Percentiles rank a stretch among this genome's conserved stretches.
phyloP scores from a whole-genome alignment of 306 rosid species.

The Aeschynomene evenia region DNA sequence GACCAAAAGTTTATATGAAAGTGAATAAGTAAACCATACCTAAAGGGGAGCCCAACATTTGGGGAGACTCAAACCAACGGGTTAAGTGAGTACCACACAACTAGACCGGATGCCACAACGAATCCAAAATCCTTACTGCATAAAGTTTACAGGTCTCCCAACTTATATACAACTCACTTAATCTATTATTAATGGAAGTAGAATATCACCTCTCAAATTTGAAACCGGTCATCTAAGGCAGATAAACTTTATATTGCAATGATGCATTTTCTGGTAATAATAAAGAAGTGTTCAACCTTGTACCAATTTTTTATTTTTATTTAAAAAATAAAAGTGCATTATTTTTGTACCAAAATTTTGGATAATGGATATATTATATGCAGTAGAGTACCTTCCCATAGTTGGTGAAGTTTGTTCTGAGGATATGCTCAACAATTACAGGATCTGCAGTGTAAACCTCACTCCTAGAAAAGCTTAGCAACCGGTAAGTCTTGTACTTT shows the following conservation, averaged over 20 bases:
- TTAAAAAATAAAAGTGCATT: too few relatives aligned
- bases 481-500: constrained; percentile 71
- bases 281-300: not conserved
- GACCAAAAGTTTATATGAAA: too few relatives aligned
- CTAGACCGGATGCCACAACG: too few relatives aligned
- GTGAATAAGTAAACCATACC: too few relatives aligned
- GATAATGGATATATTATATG: not conserved
- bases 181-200: too few relatives aligned
- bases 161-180: too few relatives aligned
- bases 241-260: not conserved
- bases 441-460: constrained; percentile 83
- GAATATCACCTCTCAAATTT: too few relatives aligned
- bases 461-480: constrained; percentile 48
- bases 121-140: too few relatives aligned
- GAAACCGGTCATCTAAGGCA: not conserved
- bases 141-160: too few relatives aligned
- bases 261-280: not conserved
- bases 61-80: too few relatives aligned
- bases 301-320: not conserved
- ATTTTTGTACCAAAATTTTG: not conserved
- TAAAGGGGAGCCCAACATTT: too few relatives aligned
- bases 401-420: constrained; percentile 69
- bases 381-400: constrained; percentile 86
- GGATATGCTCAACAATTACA: constrained; percentile 69
- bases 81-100: too few relatives aligned